Evolutionary conservation across 2,329 filamentous ascomycete genomes (phyloP).

Genomic region (Fusarium sp.): DNA sequence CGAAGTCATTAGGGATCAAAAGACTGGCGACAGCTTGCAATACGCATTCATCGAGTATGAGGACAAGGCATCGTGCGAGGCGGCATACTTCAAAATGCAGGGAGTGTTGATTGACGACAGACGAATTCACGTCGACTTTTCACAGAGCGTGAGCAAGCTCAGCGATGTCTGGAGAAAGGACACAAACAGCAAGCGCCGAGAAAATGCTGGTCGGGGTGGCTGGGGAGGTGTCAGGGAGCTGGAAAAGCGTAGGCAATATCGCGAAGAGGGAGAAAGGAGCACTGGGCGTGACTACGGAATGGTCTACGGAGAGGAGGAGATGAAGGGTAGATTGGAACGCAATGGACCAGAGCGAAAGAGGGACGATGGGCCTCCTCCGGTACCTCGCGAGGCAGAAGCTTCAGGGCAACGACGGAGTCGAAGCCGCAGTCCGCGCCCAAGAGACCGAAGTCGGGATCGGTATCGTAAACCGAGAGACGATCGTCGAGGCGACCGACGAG

Average conservation of each 20-base stretch:
- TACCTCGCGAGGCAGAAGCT: conserved; percentile 22
- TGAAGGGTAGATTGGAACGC: conserved; percentile 66
- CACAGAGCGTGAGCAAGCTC: conserved; percentile 90
- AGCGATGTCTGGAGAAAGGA: conserved; percentile 91
- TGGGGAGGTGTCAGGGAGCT: conserved; percentile 92
- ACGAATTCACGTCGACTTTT: conserved; percentile 98
- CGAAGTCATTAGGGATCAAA: conserved; percentile 94
- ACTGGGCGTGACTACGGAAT: conserved; percentile 76
- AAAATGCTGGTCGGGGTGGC: conserved; percentile 75
- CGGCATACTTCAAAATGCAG: conserved; percentile 99
- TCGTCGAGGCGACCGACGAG: conserved; percentile 47
- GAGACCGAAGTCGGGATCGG: conserved; percentile 47
- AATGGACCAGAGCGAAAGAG: conserved; percentile 52
- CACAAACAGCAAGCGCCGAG: conserved; percentile 84
- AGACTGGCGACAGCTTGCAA: conserved; percentile 94
- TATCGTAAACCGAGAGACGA: conserved; percentile 47
- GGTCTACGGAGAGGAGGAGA: conserved; percentile 84
- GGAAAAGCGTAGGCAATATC: conserved; percentile 93
- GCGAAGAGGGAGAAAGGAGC: conserved; percentile 71
- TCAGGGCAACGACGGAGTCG: conserved; percentile 32
- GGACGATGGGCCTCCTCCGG: conserved; percentile 31
- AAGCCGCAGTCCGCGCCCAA: conserved; percentile 38
- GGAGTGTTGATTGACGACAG: conserved; percentile 97
- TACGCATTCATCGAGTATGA: conserved; percentile 99
- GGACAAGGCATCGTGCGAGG: conserved; percentile 92